Evolutionary conservation across 768 basidiomycete genomes (phyloP).

Genomic region (Naganishia kalamii): DNA sequence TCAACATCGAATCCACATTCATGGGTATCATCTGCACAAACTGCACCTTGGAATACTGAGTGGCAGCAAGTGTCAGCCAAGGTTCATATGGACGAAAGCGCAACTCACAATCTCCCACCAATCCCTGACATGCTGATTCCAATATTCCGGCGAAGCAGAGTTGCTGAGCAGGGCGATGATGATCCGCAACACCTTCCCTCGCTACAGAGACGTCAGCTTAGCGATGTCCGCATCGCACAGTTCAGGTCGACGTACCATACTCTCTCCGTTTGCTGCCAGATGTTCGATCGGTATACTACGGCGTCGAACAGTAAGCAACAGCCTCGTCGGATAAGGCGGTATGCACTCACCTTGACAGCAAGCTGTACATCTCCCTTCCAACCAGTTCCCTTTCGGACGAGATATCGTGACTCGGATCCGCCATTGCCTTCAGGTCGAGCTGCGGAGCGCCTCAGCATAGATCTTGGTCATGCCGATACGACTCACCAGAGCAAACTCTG

Average conservation of each 20-base stretch:
- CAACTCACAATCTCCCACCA: conserved; percentile 39
- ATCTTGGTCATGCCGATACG: not conserved
- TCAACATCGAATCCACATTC: conserved; percentile 9
- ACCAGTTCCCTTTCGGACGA: conserved; percentile 26
- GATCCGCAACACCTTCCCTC: conserved; percentile 34
- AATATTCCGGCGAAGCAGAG: conserved; percentile 19
- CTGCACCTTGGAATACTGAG: conserved; percentile 32
- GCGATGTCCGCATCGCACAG: not conserved
- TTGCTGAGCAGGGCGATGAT: conserved; percentile 31
- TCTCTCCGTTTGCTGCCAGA: conserved; percentile 35
- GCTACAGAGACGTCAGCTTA: conserved; percentile 12
- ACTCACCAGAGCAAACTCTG: conserved; percentile 35
- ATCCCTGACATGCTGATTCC: conserved; percentile 31
- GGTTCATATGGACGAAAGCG: not conserved
- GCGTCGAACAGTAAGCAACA: not conserved
- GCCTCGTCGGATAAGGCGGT: not conserved
- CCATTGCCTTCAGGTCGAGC: conserved; percentile 30
- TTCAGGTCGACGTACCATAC: conserved; percentile 27
- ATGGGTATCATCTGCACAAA: conserved; percentile 35
- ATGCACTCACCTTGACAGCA: conserved; percentile 25
- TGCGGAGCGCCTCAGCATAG: conserved; percentile 4
- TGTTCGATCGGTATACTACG: conserved; percentile 33
- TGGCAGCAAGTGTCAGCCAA: not conserved
- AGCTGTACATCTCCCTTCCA: conserved; percentile 29
- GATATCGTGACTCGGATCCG: conserved; percentile 28